Conservation (phyloP, 2,329 filamentous ascomycete genomes). For the Teratosphaeria nubilosa region DNA sequence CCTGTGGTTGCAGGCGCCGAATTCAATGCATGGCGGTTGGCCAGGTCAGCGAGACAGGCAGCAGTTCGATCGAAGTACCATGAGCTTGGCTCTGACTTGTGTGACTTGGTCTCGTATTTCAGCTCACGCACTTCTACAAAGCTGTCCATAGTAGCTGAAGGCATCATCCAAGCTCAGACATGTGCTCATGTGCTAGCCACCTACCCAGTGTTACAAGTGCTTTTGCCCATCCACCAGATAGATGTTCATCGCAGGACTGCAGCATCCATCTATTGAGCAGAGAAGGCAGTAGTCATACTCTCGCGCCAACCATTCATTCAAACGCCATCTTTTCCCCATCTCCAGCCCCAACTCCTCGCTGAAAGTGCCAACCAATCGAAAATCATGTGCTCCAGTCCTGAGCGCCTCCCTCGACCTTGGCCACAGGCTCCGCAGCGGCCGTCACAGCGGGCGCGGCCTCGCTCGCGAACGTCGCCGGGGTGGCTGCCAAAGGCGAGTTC, state of each 20-base stretch:
- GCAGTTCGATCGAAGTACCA: neutral
- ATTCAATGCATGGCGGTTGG: neutral
- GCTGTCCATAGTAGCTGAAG: neutral
- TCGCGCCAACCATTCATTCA: neutral
- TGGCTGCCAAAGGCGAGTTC: constrained; percentile 7
- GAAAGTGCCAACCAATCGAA: neutral
- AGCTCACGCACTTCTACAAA: neutral
- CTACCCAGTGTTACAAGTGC: neutral
- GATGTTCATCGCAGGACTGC: neutral
- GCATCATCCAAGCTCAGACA: neutral
- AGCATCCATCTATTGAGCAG: neutral
- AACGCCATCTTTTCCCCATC: neutral
- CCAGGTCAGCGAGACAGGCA: neutral
- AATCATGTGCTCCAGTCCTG: neutral
- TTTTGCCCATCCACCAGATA: neutral
- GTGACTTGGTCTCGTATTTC: neutral
- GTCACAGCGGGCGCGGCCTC: neutral
- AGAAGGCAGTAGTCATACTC: neutral
- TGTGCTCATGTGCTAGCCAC: neutral
- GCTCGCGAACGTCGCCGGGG: constrained; percentile 4
- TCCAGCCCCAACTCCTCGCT: neutral
- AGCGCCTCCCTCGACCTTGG: neutral
- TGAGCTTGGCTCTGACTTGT: neutral
- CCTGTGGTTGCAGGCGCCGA: neutral
- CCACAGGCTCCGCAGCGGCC: neutral